phyloP scores from a whole-genome alignment of 306 rosid species.

The Hippophae rhamnoides region DNA sequence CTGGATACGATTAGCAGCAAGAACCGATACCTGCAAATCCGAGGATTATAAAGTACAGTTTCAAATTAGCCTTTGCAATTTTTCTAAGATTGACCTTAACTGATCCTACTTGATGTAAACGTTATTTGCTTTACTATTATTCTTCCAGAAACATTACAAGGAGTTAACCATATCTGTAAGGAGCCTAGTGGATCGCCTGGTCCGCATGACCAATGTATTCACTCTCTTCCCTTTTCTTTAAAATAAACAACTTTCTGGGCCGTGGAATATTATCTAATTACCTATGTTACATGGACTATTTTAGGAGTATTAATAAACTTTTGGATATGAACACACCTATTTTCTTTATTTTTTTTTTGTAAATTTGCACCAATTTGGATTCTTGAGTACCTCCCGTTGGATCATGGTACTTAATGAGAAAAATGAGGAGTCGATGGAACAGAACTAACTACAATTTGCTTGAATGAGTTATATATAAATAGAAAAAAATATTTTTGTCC shows the following conservation, averaged over 20 bases:
- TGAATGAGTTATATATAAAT: background rate
- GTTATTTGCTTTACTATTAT: conserved; percentile 16
- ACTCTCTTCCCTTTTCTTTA: conserved; percentile 13
- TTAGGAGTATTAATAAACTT: too few species aligned
- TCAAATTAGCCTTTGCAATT: conserved; percentile 13
- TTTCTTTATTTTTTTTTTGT: too few species aligned
- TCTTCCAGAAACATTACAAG: conserved; percentile 77
- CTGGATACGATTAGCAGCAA: conserved; percentile 87
- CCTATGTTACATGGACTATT: too few species aligned
- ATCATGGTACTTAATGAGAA: too few species aligned
- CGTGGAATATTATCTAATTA: too few species aligned
- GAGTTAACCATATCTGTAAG: conserved; percentile 68
- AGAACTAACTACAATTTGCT: background rate
- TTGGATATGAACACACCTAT: too few species aligned
- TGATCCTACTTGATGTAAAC: conserved; percentile 5
- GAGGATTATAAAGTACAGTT: conserved; percentile 82
- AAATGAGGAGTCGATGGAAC: too few species aligned
- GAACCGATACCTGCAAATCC: conserved; percentile 80
- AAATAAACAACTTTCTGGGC: background rate
- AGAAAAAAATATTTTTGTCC: background rate
- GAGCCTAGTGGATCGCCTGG: conserved; percentile 67
- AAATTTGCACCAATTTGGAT: too few species aligned
- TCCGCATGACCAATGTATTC: conserved; percentile 70
- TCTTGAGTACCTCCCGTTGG: too few species aligned
- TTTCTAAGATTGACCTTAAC: conserved; percentile 7